Evolutionary conservation across 192 early-diverging fungal genomes (phyloP), one percentile per base, ranked within the genome.

Genomic region (Dissophora ornata): DNA sequence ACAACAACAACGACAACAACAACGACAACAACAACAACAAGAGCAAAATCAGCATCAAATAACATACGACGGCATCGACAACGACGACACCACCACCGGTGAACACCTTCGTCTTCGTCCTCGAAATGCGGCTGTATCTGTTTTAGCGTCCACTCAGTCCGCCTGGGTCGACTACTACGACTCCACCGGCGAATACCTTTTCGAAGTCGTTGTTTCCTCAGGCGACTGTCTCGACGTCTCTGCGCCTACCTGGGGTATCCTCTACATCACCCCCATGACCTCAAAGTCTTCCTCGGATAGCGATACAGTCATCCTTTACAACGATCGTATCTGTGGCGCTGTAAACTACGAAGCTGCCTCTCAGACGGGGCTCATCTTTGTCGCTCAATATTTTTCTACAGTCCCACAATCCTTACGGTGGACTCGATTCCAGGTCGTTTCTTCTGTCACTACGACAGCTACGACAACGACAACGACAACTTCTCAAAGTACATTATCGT

Each of bases 161-260:
- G n/a, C n/a, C n/a, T 71, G 68, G 68, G n/a, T 71, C 28, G 59
- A 71, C 13, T 71, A 62, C 15, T 71, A 55, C 44, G 0, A 21
- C 4, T 0, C 16, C 7, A 22, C 34, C 0, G 58, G 68, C 0
- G 21, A 24, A 8, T 71, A 28, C 33, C 33, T 71, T 13, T 8
- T 16, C 9, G 68, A 71, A 40, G 40, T 46, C 5, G 32, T 19
- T 18, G 21, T 40, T n/a, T 1, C n/a, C 25, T 42, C 58, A 0
- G 32, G 25, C 15, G 22, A 13, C 52, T 71, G 68, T 62, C 32
- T 41, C 10, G 4, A 22, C 12, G 18, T 56, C 32, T 26, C 44
- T 15, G 34, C 34, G 2, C 18, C 18, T 15, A 16, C 25, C 22
- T 71, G 68, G 68, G 44, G 51, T 8, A 71, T 71, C 34, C 9